Percentiles rank a stretch among this genome's conserved stretches.
phyloP scores from a whole-genome alignment of 768 basidiomycete genomes.

The Nidula microcarpa region DNA sequence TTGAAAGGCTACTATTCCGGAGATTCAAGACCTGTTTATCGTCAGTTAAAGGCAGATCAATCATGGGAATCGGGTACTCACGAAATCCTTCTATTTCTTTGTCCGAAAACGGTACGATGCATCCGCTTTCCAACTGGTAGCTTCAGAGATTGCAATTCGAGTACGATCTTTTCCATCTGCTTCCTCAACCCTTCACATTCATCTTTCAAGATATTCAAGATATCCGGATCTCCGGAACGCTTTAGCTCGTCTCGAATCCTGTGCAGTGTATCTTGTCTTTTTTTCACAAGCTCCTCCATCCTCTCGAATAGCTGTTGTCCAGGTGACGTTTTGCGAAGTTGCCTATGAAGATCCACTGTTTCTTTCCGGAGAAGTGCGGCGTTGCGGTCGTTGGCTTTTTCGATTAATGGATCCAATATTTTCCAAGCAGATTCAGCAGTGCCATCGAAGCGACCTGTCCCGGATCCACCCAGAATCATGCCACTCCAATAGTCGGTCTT shows the following conservation, averaged over 20 bases:
- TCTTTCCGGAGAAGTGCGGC: not conserved
- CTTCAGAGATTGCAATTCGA: not conserved
- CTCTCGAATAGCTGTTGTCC: not conserved
- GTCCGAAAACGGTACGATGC: not conserved
- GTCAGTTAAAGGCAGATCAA: no score
- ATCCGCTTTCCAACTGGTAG: not conserved
- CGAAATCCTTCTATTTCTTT: no score
- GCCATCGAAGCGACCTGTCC: slow-evolving; percentile 6
- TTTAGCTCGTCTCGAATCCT: not conserved
- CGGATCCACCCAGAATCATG: slow-evolving; percentile 7
- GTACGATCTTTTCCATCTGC: not conserved
- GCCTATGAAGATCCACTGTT: not conserved
- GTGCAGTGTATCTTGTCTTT: not conserved
- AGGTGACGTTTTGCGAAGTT: not conserved
- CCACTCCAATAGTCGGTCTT: slow-evolving; percentile 4
- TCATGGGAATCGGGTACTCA: no score
- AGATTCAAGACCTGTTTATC: no score
- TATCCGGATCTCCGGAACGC: not conserved
- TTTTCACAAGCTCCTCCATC: not conserved
- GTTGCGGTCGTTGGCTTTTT: not conserved
- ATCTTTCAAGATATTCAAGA: not conserved
- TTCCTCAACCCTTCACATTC: not conserved
- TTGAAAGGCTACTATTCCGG: no score
- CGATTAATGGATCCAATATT: slow-evolving; percentile 5
- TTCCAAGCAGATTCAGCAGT: slow-evolving; percentile 7